A percentile compares a stretch with the other conserved stretches of the same genome.
Evolutionary conservation across 495 filamentous ascomycete genomes (phyloP).

Genomic region (Parachaetomium inaequale): DNA sequence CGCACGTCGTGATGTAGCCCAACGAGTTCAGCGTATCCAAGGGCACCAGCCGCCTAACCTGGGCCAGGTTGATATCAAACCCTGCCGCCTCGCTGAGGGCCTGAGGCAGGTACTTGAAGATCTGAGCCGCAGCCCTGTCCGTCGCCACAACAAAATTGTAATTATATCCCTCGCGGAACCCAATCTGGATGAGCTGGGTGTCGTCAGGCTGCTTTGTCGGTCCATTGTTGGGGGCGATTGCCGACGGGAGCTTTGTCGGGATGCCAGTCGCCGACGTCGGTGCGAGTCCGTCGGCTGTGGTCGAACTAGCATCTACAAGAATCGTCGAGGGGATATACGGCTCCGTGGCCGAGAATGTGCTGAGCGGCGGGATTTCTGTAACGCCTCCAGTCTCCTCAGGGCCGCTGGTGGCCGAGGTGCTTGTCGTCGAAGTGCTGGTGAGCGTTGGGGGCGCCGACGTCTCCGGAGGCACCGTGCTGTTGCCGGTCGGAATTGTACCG

Average conservation of each 20-base stretch:
- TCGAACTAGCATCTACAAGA: constrained; percentile 39
- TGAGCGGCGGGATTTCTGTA: constrained; percentile 39
- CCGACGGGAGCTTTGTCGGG: constrained; percentile 63
- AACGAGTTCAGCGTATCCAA: constrained; percentile 65
- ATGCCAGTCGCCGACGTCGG: constrained; percentile 46
- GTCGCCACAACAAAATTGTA: constrained; percentile 75
- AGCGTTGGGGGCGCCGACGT: background rate
- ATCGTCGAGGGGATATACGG: constrained; percentile 46
- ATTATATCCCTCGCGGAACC: constrained; percentile 74
- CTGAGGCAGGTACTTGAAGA: constrained; percentile 75
- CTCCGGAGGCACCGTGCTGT: constrained; percentile 3
- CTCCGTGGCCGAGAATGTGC: constrained; percentile 33
- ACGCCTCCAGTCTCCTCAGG: constrained; percentile 16
- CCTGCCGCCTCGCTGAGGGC: constrained; percentile 67
- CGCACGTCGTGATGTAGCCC: constrained; percentile 82
- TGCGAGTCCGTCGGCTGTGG: constrained; percentile 26
- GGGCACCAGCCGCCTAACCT: constrained; percentile 71
- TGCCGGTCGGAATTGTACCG: background rate
- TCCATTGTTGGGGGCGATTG: constrained; percentile 60
- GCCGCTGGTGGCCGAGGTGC: background rate
- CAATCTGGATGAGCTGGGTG: constrained; percentile 70
- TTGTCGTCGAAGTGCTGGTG: background rate
- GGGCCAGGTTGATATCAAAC: constrained; percentile 48
- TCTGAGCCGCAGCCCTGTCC: constrained; percentile 70
- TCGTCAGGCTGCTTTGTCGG: constrained; percentile 50